phyloP scores from a whole-genome alignment of 176 grass and related monocot species.

The Raddia distichophylla region DNA sequence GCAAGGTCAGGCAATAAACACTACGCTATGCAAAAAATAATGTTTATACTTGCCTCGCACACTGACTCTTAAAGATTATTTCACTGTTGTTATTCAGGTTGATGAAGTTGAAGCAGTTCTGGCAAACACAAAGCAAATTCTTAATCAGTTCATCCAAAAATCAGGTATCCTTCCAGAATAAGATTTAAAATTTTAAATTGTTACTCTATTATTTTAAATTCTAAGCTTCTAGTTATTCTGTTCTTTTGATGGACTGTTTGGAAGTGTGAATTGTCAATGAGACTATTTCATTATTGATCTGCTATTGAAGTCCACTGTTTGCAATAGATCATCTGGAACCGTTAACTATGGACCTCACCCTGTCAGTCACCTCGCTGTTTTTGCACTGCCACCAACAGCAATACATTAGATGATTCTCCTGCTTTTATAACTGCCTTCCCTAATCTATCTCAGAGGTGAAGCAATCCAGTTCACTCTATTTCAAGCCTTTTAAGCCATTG shows the following conservation, averaged over 20 bases:
- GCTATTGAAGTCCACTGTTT: conserved; percentile 2
- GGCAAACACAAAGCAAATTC: conserved; percentile 96
- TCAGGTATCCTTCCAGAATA: conserved; percentile 68
- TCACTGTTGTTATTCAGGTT: conserved; percentile 50
- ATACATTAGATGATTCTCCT: conserved; percentile 25
- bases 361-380: conserved; percentile 15
- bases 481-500: conserved; percentile 89
- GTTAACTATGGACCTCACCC: conserved; percentile 22
- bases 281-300: conserved; percentile 29
- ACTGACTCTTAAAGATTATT: conserved; percentile 41
- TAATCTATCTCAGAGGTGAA: conserved; percentile 74
- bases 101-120: conserved; percentile 95
- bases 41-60: conserved; percentile 18
- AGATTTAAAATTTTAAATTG: conserved; percentile 20
- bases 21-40: conserved; percentile 10
- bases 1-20: conserved; percentile 58
- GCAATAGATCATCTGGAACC: not conserved
- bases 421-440: conserved; percentile 44
- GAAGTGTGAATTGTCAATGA: conserved; percentile 8
- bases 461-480: conserved; percentile 75
- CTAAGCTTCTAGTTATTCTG: conserved; percentile 21
- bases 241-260: not conserved
- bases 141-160: conserved; percentile 91
- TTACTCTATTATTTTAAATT: conserved; percentile 27
- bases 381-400: not conserved